Evolutionary conservation across 2,329 filamentous ascomycete genomes (phyloP).

Genomic region (Davidsoniella australis): DNA sequence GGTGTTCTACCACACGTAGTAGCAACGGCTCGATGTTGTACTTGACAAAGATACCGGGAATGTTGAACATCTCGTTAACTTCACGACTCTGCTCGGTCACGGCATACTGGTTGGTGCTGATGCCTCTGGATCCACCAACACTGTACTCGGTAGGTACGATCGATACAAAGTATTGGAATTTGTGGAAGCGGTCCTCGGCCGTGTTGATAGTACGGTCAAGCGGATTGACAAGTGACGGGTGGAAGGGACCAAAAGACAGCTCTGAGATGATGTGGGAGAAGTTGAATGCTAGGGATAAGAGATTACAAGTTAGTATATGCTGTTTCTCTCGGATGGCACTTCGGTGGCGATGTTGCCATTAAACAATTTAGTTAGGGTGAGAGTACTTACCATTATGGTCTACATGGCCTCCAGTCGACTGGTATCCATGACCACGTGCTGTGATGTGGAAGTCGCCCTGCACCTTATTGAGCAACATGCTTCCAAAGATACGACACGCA

Average conservation of each 20-base stretch:
- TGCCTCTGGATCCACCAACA: slow-evolving; percentile 29
- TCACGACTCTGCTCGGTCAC: slow-evolving; percentile 73
- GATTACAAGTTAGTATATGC: not conserved
- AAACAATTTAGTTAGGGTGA: not conserved
- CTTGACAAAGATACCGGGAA: slow-evolving; percentile 94
- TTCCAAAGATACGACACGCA: slow-evolving; percentile 80
- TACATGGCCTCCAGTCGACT: slow-evolving; percentile 57
- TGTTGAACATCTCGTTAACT: slow-evolving; percentile 44
- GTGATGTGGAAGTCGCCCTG: slow-evolving; percentile 98
- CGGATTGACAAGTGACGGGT: slow-evolving; percentile 82
- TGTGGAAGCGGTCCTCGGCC: slow-evolving; percentile 68
- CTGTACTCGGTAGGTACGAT: slow-evolving; percentile 90
- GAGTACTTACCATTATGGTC: slow-evolving; percentile 54
- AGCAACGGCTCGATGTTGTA: slow-evolving; percentile 96
- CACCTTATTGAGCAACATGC: slow-evolving; percentile 83
- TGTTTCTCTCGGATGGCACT: not conserved
- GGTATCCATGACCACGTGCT: slow-evolving; percentile 86
- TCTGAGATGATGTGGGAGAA: slow-evolving; percentile 95
- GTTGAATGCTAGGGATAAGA: slow-evolving; percentile 51
- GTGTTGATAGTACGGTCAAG: slow-evolving; percentile 77
- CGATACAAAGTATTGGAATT: slow-evolving; percentile 95
- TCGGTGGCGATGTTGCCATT: too few relatives aligned
- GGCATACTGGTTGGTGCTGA: slow-evolving; percentile 90
- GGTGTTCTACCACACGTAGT: slow-evolving; percentile 67
- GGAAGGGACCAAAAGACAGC: slow-evolving; percentile 92